Evolutionary conservation across 1,139 yeast species (phyloP).

Genomic region (Sugiyamaella grinbergsii): DNA sequence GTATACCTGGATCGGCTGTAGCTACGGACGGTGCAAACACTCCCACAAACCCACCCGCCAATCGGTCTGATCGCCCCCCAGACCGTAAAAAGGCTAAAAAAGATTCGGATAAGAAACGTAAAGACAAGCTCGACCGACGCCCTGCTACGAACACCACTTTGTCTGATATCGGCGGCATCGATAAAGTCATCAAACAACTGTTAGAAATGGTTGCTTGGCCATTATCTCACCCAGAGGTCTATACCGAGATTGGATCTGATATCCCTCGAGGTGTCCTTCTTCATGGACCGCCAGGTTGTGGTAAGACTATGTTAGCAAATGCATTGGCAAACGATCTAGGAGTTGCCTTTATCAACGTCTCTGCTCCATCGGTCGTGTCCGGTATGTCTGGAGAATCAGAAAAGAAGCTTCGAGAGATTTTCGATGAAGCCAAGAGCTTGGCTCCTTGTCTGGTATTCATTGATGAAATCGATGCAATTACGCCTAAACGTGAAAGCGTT

Average conservation of each 20-base stretch:
- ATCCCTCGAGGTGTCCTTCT: conserved; percentile 95
- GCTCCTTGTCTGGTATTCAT: conserved; percentile 94
- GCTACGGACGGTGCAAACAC: conserved; percentile 19
- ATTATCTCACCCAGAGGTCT: conserved; percentile 89
- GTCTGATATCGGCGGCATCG: conserved; percentile 86
- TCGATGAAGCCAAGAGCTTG: conserved; percentile 84
- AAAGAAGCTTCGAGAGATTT: conserved; percentile 86
- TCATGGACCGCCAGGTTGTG: conserved; percentile 99
- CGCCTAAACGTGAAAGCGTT: conserved; percentile 98
- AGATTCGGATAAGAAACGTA: conserved; percentile 32
- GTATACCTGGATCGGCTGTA: conserved; percentile 19
- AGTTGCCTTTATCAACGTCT: conserved; percentile 85
- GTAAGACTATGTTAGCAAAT: conserved; percentile 94
- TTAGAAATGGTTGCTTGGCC: conserved; percentile 93
- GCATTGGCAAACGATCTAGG: conserved; percentile 94
- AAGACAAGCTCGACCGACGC: conserved; percentile 27
- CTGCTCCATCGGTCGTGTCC: conserved; percentile 95
- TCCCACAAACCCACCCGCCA: conserved; percentile 11
- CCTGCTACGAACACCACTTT: conserved; percentile 46
- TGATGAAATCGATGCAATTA: conserved; percentile 96
- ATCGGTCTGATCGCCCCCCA: conserved; percentile 22
- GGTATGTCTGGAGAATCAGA: conserved; percentile 99
- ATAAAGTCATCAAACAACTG: conserved; percentile 74
- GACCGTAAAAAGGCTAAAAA: conserved; percentile 28
- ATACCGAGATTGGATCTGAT: conserved; percentile 82